These are phyloP conservation scores for Decorospora gaudefroyi DNA, from an alignment of 2,329 filamentous ascomycete species.

Conservation along the genomic window DNA sequence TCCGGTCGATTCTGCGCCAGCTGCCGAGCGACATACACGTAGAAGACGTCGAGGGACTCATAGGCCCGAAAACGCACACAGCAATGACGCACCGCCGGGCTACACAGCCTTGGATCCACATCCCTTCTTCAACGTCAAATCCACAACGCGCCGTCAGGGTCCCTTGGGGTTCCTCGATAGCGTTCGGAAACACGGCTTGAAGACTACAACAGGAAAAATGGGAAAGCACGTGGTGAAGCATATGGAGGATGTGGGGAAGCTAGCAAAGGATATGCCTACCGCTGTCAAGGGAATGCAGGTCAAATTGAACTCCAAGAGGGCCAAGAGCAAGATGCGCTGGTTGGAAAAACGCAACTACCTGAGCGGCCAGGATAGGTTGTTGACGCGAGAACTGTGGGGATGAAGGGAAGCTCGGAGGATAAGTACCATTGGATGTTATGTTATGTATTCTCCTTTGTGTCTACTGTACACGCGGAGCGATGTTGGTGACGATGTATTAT, in stretches of 20 bases:
- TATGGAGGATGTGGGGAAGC: slow-evolving; percentile 2
- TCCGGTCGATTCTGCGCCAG: neutral
- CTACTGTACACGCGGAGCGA: no score
- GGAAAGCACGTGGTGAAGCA: slow-evolving; percentile 3
- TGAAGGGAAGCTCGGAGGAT: no score
- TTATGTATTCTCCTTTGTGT: no score
- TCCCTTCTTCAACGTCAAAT: neutral
- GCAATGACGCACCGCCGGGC: slow-evolving; percentile 4
- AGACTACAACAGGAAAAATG: slow-evolving; percentile 3
- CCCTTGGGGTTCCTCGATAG: neutral
- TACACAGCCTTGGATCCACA: slow-evolving; percentile 8
- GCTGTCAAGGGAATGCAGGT: slow-evolving; percentile 1
- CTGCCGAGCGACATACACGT: neutral
- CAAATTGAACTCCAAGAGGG: slow-evolving; percentile 1
- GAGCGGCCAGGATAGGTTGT: neutral
- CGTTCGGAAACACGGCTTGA: neutral
- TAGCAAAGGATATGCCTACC: slow-evolving; percentile 5
- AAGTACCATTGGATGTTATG: no score
- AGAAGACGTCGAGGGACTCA: neutral
- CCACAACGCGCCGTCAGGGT: neutral
- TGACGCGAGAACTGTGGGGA: neutral
- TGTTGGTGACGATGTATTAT: no score
- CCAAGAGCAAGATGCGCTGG: slow-evolving; percentile 7
- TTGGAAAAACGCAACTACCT: slow-evolving; percentile 8
- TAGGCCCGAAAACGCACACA: neutral